These are phyloP conservation scores for Gentiana macrophylla DNA, from an alignment of 257 asterid species.

Conservation along the genomic window DNA sequence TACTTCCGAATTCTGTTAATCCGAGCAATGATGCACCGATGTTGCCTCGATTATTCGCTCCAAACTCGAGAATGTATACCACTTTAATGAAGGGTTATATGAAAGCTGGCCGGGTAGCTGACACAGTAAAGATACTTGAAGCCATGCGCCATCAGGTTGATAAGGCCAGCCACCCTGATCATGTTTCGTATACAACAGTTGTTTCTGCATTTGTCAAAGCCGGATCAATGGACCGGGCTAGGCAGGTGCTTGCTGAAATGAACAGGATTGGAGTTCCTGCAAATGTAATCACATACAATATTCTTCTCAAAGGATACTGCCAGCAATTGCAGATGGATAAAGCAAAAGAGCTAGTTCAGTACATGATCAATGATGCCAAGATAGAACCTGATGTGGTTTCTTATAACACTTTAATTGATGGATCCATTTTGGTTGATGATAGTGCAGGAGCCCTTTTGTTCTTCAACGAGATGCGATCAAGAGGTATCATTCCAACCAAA, in stretches of 20 bases:
- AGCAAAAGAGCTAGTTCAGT: conserved; percentile 61
- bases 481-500: conserved; percentile 88
- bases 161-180: conserved; percentile 66
- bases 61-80: conserved; percentile 78
- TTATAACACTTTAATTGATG: conserved; percentile 76
- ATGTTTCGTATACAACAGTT: conserved; percentile 83
- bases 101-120: conserved; percentile 69
- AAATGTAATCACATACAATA: conserved; percentile 71
- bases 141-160: conserved; percentile 86
- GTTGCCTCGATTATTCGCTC: conserved; percentile 37
- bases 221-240: conserved; percentile 73
- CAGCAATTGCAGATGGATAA: conserved; percentile 75
- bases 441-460: conserved; percentile 74
- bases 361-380: conserved; percentile 49
- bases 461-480: conserved; percentile 88
- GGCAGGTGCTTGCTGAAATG: conserved; percentile 70
- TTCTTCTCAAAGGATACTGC: conserved; percentile 88
- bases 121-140: conserved; percentile 78
- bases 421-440: conserved; percentile 75
- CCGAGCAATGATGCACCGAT: conserved; percentile 38
- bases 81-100: conserved; percentile 96
- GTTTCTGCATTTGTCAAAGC: conserved; percentile 72
- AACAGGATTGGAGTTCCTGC: conserved; percentile 55
- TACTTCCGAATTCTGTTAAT: conserved; percentile 56
- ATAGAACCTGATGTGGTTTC: conserved; percentile 94